These are phyloP conservation scores for Telopea speciosissima DNA, from an alignment of 177 flowering plant species.

Conservation along the genomic window DNA sequence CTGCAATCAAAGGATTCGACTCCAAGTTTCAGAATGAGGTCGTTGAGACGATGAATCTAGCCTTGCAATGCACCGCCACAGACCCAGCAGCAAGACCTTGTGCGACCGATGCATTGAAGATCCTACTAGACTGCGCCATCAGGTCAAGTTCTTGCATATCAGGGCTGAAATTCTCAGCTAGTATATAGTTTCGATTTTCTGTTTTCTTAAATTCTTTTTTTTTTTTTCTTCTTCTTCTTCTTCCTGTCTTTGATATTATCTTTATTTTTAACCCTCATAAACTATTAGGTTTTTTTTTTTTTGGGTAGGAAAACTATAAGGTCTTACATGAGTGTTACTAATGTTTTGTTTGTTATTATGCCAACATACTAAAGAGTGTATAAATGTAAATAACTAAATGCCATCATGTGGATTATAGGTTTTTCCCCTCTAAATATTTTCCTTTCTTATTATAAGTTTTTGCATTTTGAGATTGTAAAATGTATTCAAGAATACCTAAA, in stretches of 20 bases:
- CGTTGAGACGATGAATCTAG: conserved; percentile 59
- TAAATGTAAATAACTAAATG: conserved; percentile 32
- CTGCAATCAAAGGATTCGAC: conserved; percentile 27
- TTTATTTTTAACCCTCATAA: conserved; percentile 1
- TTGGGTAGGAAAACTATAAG: no score
- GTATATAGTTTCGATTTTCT: conserved; percentile 7
- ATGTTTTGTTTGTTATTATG: conserved; percentile 34
- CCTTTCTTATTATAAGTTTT: no score
- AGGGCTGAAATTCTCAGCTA: conserved; percentile 19
- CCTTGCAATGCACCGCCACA: conserved; percentile 57
- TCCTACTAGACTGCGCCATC: conserved; percentile 34
- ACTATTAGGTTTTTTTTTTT: conserved; percentile 7
- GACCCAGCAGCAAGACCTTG: conserved; percentile 66
- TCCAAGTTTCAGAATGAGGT: conserved; percentile 39
- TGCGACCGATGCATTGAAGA: conserved; percentile 30
- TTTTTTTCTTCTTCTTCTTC: background rate
- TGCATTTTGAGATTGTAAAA: no score
- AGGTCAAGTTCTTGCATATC: conserved; percentile 35
- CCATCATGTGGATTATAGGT: conserved; percentile 18
- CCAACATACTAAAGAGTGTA: conserved; percentile 33
- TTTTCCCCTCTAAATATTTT: background rate
- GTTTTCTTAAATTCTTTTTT: background rate
- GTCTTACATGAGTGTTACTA: conserved; percentile 20
- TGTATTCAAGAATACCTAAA: no score
- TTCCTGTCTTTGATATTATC: background rate